Evolutionary conservation across 2,329 filamentous ascomycete genomes (phyloP), one percentile per base, ranked within the genome.

Genomic region (Alternaria gaisen): DNA sequence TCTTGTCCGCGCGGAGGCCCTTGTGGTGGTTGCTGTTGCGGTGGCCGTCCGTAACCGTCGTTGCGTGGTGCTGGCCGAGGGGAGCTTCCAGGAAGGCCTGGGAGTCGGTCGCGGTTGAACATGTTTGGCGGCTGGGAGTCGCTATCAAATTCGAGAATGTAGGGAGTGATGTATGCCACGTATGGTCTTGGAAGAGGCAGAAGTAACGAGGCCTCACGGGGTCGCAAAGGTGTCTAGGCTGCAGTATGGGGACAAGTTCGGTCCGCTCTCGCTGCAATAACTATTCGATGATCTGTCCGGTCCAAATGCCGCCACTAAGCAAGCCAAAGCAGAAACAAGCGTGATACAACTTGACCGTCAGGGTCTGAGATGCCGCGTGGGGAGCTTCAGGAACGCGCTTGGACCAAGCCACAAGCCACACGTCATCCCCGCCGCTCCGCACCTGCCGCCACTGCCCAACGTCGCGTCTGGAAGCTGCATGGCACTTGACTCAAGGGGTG

Each of bases 101-200:
- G 79, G n/a, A 83, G 73, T 60, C 84, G 83, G 71, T 83, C 82
- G 64, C 85, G 83, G 73, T 86, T 87, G 73, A 87, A 88, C 86
- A 88, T 88, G 52, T 12, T 56, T 60, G 56, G 24, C 46, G 20
- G 6, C 16, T 18, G 48, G 4, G 5, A 5, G 47, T 36, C 44
- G 44, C 8, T 34, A n/a, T n/a, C 44, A 12, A 32, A 34, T 6
- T 22, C 8, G 4, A 24, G 28, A 12, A 22, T 18, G 24, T 52
- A 18, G 20, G 34, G 34, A 52, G 51, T 43, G 20, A 5, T 24
- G 18, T 22, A 30, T 52, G 47, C 53, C 53, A 56, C 53, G 53
- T 52, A 57, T 44, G 20, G 41, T 20, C 36, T 48, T 28, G 14
- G 26, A 22, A 3, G 34, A 56, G 54, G 44, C 54, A 56, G 38